These are phyloP conservation scores for Penicillium sclerotigenum DNA, from an alignment of 2,329 filamentous ascomycete species.

Conservation along the genomic window DNA sequence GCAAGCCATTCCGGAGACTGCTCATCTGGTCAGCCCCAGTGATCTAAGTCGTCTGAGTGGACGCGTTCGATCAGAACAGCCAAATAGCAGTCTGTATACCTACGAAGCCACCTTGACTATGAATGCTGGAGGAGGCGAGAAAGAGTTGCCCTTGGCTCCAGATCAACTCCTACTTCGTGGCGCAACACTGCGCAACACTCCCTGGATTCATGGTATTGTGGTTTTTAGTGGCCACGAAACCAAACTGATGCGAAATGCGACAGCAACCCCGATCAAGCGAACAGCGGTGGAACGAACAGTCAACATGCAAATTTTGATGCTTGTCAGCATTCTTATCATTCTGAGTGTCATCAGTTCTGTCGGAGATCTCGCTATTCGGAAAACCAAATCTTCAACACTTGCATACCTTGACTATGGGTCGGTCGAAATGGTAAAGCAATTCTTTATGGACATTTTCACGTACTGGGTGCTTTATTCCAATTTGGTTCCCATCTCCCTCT, in stretches of 20 bases:
- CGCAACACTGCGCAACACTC: conserved; percentile 90
- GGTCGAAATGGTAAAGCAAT: conserved; percentile 70
- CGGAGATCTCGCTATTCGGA: conserved; percentile 79
- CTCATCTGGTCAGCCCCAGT: conserved; percentile 76
- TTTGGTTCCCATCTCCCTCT: conserved; percentile 92
- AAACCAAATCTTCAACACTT: conserved; percentile 60
- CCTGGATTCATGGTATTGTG: conserved; percentile 93
- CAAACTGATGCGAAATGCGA: conserved; percentile 98
- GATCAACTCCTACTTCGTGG: conserved; percentile 92
- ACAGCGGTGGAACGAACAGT: conserved; percentile 93
- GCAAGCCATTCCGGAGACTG: conserved; percentile 90
- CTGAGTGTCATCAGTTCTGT: conserved; percentile 88
- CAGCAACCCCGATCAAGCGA: conserved; percentile 93
- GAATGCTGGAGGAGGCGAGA: conserved; percentile 85
- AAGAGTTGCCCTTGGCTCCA: conserved; percentile 82
- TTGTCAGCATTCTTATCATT: conserved; percentile 76
- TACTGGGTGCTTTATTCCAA: conserved; percentile 99
- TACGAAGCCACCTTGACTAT: conserved; percentile 96
- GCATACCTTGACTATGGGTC: conserved; percentile 67
- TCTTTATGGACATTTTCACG: conserved; percentile 91
- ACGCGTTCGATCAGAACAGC: conserved; percentile 87
- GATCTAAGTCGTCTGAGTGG: conserved; percentile 85
- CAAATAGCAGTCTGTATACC: conserved; percentile 96
- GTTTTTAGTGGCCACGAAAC: conserved; percentile 98
- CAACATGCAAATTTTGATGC: conserved; percentile 86